A percentile compares a stretch with the other conserved stretches of the same genome.
Evolutionary conservation across 768 basidiomycete genomes (phyloP).

Genomic region (Xerocomellus chrysenteron): DNA sequence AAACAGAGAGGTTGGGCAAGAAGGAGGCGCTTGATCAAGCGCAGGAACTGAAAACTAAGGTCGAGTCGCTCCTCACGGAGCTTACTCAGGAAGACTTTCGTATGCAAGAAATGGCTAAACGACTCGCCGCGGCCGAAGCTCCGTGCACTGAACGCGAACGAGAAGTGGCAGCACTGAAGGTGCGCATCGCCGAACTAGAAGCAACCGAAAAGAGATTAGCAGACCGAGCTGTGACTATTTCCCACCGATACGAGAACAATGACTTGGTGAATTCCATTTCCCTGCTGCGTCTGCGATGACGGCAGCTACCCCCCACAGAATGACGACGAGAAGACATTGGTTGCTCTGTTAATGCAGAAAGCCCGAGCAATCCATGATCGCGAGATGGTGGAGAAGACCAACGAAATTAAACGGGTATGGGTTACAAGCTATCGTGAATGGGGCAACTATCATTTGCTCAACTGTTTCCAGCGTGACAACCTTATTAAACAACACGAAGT

Average conservation of each 20-base stretch:
- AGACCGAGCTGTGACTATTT: slow-evolving; percentile 28
- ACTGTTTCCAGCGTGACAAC: slow-evolving; percentile 45
- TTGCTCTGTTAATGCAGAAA: slow-evolving; percentile 43
- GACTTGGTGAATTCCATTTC: slow-evolving; percentile 42
- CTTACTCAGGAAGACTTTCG: slow-evolving; percentile 21
- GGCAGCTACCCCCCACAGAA: slow-evolving; percentile 34
- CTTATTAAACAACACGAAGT: slow-evolving; percentile 43
- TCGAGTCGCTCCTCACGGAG: slow-evolving; percentile 22
- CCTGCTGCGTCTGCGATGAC: slow-evolving; percentile 9
- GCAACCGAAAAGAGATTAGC: slow-evolving; percentile 28
- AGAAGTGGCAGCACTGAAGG: slow-evolving; percentile 24
- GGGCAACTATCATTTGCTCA: slow-evolving; percentile 5
- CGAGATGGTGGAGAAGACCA: slow-evolving; percentile 50
- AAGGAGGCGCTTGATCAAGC: slow-evolving; percentile 19
- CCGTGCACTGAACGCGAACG: slow-evolving; percentile 26
- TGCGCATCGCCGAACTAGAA: slow-evolving; percentile 29
- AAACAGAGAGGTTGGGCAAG: slow-evolving; percentile 22
- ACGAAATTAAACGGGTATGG: slow-evolving; percentile 55
- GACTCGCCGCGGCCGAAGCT: slow-evolving; percentile 22
- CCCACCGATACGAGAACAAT: slow-evolving; percentile 43
- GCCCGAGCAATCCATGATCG: slow-evolving; percentile 52
- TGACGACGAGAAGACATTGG: slow-evolving; percentile 50
- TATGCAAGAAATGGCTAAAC: slow-evolving; percentile 21
- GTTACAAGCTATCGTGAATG: neutral
- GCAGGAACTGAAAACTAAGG: slow-evolving; percentile 18